These are phyloP conservation scores for Ogataea haglerorum DNA, from an alignment of 805 yeast genomes.

Conservation along the genomic window DNA sequence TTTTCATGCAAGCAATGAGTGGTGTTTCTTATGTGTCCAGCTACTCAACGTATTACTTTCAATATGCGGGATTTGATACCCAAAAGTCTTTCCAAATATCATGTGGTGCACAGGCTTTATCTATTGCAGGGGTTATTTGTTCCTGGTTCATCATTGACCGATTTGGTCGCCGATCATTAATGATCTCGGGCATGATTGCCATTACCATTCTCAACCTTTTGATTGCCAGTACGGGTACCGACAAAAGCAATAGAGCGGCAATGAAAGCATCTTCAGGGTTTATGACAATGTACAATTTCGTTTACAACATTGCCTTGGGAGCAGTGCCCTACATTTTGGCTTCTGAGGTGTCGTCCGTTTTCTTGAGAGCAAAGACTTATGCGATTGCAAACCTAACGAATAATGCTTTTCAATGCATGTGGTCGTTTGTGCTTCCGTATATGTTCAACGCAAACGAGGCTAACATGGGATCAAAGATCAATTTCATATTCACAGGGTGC, in stretches of 20 bases:
- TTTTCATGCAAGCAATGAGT: conserved; percentile 44
- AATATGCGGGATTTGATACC: conserved; percentile 45
- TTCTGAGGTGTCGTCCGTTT: conserved; percentile 16
- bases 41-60: conserved; percentile 47
- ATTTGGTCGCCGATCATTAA: conserved; percentile 37
- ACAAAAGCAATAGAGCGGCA: conserved; percentile 20
- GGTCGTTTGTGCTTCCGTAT: conserved; percentile 20
- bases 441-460: conserved; percentile 21
- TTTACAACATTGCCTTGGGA: conserved; percentile 23
- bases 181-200: conserved; percentile 28
- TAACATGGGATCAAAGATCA: conserved; percentile 23
- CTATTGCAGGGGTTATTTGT: conserved; percentile 31
- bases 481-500: conserved; percentile 18
- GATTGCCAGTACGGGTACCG: conserved; percentile 28
- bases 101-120: conserved; percentile 34
- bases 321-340: conserved; percentile 24
- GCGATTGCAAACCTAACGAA: conserved; percentile 13
- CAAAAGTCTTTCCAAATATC: conserved; percentile 35
- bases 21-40: conserved; percentile 46
- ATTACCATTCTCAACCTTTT: conserved; percentile 25
- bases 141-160: conserved; percentile 42
- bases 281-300: conserved; percentile 11
- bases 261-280: conserved; percentile 31
- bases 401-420: conserved; percentile 9
- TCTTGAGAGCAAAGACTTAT: conserved; percentile 20